Base-by-base conservation (phyloP, 148 eudicot species). In the Chenopodium suecicum region DNA sequence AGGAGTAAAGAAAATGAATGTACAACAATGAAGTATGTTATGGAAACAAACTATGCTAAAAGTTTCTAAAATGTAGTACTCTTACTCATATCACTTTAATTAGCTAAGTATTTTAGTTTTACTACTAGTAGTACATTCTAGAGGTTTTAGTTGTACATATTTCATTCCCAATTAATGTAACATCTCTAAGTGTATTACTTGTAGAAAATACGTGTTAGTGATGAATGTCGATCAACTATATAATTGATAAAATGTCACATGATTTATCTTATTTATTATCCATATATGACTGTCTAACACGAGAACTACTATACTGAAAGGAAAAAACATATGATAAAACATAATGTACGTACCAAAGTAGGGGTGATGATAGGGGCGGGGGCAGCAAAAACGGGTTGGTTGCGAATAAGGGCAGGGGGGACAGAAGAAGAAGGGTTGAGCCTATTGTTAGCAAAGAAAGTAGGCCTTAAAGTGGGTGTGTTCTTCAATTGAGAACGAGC, bases 301-400 rank as follows among this genome's bases (percentile, higher is more conserved):
- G 16, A 50, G 54, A 50, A 50, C 13, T 48, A 48, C 14, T 0
- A 2, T 11, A 50, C 4, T 11, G 13, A 50, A 50, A 50, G 14
- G 54, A 1, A 50, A 50, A 50, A 11, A 41, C 7, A 41, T 2
- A 50, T 13, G 54, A 50, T 12, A 34, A 20, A 77, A 41, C 44
- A 41, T 41, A 37, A 23, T 22, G 37, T 16, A 68, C 77, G 72
- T 90, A 91, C 97, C 98, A 73, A 86, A 70, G 79, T 74, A 31
- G 99, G 99, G 87, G 85, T 89, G 92, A 92, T 89, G 83, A 95
- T 84, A 44, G 97, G 98, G 54, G 97, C 80, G 11, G 98, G 94
- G 78, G 95, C 94, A 13, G 99, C 98, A 4, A 94, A 92, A 77
- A 94, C 98, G 31, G 99, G 99, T 82, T 94, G 79, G 89, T 91